Percentiles rank a stretch among this genome's conserved stretches.
phyloP scores from a whole-genome alignment of 2,329 filamentous ascomycete genomes.

The Chaetomiaceae sp. region DNA sequence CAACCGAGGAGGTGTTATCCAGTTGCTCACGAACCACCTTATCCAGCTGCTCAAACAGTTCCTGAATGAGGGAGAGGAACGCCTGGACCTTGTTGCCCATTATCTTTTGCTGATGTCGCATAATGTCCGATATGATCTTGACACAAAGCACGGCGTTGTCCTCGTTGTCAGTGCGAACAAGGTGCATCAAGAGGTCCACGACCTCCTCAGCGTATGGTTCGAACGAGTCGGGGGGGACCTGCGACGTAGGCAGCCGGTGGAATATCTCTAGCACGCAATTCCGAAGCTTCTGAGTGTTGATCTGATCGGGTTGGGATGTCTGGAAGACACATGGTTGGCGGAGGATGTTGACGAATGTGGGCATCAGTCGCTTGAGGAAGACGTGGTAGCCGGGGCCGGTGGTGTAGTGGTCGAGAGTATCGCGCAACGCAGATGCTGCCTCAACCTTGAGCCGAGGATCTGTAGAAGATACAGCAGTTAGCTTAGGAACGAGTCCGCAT shows the following conservation, averaged over 20 bases:
- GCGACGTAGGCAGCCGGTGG: conserved; percentile 71
- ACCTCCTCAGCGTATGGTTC: conserved; percentile 86
- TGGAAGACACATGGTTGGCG: conserved; percentile 85
- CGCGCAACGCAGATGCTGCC: conserved; percentile 79
- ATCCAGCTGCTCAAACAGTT: conserved; percentile 94
- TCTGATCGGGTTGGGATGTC: conserved; percentile 85
- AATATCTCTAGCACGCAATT: conserved; percentile 93
- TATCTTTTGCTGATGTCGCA: conserved; percentile 84
- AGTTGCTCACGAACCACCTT: conserved; percentile 93
- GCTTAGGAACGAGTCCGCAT: neutral
- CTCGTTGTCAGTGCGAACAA: conserved; percentile 91
- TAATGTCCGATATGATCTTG: conserved; percentile 96
- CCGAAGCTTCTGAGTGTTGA: conserved; percentile 65
- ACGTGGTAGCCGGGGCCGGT: conserved; percentile 69
- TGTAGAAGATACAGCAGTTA: conserved; percentile 35
- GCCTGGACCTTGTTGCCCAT: conserved; percentile 75
- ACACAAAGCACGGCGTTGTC: conserved; percentile 98
- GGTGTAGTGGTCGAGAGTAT: conserved; percentile 86
- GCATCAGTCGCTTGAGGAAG: conserved; percentile 85
- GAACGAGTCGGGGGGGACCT: conserved; percentile 70
- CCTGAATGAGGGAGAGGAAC: conserved; percentile 87
- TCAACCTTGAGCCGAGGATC: conserved; percentile 79
- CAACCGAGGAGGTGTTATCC: conserved; percentile 64
- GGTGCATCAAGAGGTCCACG: conserved; percentile 81
- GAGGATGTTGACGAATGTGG: conserved; percentile 81